Percentiles rank a stretch among this genome's conserved stretches.
Conservation (phyloP, 108 stramenopile species). For the Epipyxis sp. region DNA sequence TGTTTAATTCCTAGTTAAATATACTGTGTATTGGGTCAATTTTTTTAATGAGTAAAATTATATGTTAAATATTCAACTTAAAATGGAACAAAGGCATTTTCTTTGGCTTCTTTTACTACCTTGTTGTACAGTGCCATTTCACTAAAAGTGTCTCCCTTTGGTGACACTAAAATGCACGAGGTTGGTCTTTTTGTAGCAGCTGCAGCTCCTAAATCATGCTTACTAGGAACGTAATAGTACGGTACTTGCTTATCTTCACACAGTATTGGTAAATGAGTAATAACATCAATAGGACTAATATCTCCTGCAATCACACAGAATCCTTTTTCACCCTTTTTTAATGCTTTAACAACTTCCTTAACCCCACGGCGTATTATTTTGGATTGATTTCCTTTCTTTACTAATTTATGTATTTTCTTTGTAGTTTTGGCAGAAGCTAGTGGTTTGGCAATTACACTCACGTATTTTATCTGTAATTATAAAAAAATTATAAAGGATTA, state of each 20-base stretch:
- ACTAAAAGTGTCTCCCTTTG: conserved; percentile 66
- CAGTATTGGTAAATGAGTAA: conserved; percentile 83
- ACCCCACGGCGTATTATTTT: conserved; percentile 87
- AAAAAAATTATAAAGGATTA: not conserved
- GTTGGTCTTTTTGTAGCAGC: conserved; percentile 96
- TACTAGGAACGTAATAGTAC: conserved; percentile 93
- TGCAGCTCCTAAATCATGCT: conserved; percentile 91
- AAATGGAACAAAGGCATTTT: not conserved
- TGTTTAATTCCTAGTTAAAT: no score
- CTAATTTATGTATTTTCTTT: conserved; percentile 91
- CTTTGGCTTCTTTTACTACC: not conserved
- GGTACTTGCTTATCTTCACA: conserved; percentile 91
- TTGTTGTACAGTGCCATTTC: conserved; percentile 77
- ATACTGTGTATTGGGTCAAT: no score
- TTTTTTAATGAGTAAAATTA: no score
- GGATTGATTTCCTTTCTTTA: conserved; percentile 79
- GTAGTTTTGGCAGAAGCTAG: conserved; percentile 91
- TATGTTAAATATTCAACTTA: no score
- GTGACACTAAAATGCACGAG: conserved; percentile 80
- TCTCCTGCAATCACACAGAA: conserved; percentile 90
- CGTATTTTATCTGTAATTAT: conserved; percentile 62
- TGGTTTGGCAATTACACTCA: conserved; percentile 83
- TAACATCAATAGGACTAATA: conserved; percentile 94
- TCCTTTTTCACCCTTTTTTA: conserved; percentile 91
- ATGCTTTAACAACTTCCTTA: conserved; percentile 95